Conservation (phyloP, 208 protist species). For the Trypanosoma caninum region DNA sequence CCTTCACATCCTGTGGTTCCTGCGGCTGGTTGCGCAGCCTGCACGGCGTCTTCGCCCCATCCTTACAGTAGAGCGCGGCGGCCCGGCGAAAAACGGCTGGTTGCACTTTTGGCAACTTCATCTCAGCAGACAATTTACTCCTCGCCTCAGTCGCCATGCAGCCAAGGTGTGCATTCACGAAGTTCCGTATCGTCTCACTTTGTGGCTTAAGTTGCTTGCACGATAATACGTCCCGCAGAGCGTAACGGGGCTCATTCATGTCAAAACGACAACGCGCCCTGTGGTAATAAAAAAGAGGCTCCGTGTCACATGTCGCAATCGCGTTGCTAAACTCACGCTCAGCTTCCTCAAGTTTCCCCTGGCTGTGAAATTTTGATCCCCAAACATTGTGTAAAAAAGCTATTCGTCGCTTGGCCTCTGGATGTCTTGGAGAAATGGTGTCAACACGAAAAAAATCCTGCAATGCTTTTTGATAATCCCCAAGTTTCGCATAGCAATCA, state of each 20-base stretch:
- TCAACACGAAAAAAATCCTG: conserved; percentile 65
- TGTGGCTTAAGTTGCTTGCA: conserved; percentile 64
- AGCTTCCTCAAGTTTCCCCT: conserved; percentile 49
- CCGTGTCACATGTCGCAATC: conserved; percentile 58
- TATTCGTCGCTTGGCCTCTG: conserved; percentile 50
- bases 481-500: conserved; percentile 84
- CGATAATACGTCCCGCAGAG: conserved; percentile 82
- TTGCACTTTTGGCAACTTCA: conserved; percentile 10
- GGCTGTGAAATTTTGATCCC: conserved; percentile 61
- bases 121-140: neutral
- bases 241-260: conserved; percentile 73
- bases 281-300: conserved; percentile 84
- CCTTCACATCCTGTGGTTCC: neutral
- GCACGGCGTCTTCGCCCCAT: neutral
- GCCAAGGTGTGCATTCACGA: conserved; percentile 74
- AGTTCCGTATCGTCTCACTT: conserved; percentile 64
- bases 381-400: conserved; percentile 82
- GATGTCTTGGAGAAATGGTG: conserved; percentile 50
- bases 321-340: conserved; percentile 84
- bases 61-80: neutral
- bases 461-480: conserved; percentile 72
- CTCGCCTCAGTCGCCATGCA: conserved; percentile 10
- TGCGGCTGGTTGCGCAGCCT: neutral
- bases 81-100: neutral
- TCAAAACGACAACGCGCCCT: conserved; percentile 76